These are phyloP conservation scores for Eleusine coracana DNA, from an alignment of 176 grass and related monocot genomes.

Conservation along the genomic window DNA sequence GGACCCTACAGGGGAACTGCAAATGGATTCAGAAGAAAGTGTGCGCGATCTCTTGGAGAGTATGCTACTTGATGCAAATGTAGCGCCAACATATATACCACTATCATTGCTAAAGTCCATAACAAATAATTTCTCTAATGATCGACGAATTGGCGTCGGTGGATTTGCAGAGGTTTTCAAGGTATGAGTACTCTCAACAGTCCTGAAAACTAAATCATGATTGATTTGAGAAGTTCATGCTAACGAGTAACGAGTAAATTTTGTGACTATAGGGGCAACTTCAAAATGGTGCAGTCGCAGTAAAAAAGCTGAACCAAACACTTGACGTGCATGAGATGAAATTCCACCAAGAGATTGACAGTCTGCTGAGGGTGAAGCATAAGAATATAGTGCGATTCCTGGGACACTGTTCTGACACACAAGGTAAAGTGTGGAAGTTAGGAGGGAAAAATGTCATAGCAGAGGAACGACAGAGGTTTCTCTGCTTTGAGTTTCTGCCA, in stretches of 20 bases:
- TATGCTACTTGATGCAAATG: neutral
- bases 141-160: neutral
- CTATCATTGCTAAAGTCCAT: neutral
- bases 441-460: neutral
- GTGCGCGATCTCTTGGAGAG: neutral
- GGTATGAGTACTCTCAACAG: neutral
- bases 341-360: slow-evolving; percentile 3
- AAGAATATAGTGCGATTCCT: neutral
- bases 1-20: too few species aligned
- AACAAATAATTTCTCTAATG: neutral
- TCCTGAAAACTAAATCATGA: neutral
- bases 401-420: neutral
- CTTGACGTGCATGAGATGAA: neutral
- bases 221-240: neutral
- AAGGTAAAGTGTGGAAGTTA: neutral
- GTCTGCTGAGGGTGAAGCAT: neutral
- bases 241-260: too few species aligned
- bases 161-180: slow-evolving; percentile 2
- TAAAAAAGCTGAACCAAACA: neutral
- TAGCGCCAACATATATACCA: neutral
- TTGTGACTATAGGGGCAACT: neutral
- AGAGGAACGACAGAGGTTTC: neutral
- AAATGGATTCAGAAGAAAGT: neutral
- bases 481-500: slow-evolving; percentile 17
- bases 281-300: neutral